phyloP scores from a whole-genome alignment of 164 flowering plant genomes.

The Echeveria elegans region DNA sequence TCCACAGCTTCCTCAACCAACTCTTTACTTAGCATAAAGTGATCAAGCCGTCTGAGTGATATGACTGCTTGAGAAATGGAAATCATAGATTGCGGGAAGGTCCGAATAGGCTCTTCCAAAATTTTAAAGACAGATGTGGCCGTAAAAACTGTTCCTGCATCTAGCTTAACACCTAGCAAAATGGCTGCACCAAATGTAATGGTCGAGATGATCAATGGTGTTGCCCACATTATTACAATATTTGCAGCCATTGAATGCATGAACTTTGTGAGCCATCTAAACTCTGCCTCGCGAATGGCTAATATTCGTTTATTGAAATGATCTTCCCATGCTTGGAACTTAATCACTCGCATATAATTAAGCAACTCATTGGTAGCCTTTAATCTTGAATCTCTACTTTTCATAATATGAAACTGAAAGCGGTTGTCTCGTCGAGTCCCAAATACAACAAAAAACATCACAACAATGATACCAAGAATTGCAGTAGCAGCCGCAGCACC shows the following conservation, averaged over 20 bases:
- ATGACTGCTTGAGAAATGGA: conserved; percentile 78
- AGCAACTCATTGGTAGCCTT: conserved; percentile 90
- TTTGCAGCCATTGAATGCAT: conserved; percentile 53
- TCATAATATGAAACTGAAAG: conserved; percentile 57
- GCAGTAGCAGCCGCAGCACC: conserved; percentile 48
- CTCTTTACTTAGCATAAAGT: conserved; percentile 58
- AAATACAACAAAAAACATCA: conserved; percentile 43
- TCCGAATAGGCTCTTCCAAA: conserved; percentile 82
- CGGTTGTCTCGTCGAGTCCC: conserved; percentile 53
- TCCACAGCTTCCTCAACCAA: conserved; percentile 59
- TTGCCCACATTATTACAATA: conserved; percentile 66
- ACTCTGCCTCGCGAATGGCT: conserved; percentile 54
- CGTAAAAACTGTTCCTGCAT: conserved; percentile 71
- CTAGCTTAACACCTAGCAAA: conserved; percentile 39
- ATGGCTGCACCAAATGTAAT: conserved; percentile 56
- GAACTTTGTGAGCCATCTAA: conserved; percentile 68
- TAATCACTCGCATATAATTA: conserved; percentile 80
- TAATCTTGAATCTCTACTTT: conserved; percentile 64
- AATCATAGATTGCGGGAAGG: conserved; percentile 81
- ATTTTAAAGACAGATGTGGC: conserved; percentile 61
- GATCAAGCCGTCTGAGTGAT: conserved; percentile 64
- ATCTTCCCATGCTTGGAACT: conserved; percentile 96
- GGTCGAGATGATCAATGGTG: conserved; percentile 56
- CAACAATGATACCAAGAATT: conserved; percentile 30
- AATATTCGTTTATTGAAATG: conserved; percentile 63